Percentiles rank a stretch among this genome's conserved stretches.
Conservation (phyloP, 768 basidiomycete genomes). For the Lyophyllum semitale region DNA sequence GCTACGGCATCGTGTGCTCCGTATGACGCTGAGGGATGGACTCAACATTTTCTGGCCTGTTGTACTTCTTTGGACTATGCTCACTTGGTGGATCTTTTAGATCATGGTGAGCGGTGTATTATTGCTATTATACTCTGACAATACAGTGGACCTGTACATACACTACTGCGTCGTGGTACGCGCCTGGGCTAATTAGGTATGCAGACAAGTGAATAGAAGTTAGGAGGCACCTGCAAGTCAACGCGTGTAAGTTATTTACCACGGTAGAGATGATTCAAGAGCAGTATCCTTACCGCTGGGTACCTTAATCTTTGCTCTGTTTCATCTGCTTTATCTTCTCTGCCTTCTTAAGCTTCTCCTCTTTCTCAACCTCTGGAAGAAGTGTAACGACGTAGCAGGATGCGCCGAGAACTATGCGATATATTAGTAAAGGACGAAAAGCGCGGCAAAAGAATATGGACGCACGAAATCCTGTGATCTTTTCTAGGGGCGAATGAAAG, state of each 20-base stretch:
- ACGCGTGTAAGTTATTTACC: neutral
- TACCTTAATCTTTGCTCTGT: neutral
- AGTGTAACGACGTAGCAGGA: constrained; percentile 19
- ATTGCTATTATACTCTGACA: constrained; percentile 4
- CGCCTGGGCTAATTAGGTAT: neutral
- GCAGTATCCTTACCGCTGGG: neutral
- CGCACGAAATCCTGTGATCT: constrained; percentile 83
- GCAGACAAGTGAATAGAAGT: neutral
- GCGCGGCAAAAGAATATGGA: constrained; percentile 16
- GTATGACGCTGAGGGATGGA: constrained; percentile 39
- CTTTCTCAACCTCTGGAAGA: constrained; percentile 9
- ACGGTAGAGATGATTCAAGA: neutral
- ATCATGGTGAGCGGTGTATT: neutral
- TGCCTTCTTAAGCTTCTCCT: constrained; percentile 3
- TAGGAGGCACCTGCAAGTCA: neutral
- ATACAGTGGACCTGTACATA: constrained; percentile 6
- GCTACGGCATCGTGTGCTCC: constrained; percentile 30
- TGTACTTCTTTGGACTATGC: constrained; percentile 33
- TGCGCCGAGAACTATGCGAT: constrained; percentile 18
- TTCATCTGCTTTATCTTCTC: constrained; percentile 5
- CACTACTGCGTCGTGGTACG: constrained; percentile 1
- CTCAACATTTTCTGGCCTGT: constrained; percentile 40
- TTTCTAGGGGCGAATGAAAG: constrained; percentile 89
- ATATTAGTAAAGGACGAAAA: neutral
- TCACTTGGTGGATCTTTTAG: constrained; percentile 37